Evolutionary conservation across 148 eudicot species (phyloP).

Genomic region (Vaccinium vitisidaea): DNA sequence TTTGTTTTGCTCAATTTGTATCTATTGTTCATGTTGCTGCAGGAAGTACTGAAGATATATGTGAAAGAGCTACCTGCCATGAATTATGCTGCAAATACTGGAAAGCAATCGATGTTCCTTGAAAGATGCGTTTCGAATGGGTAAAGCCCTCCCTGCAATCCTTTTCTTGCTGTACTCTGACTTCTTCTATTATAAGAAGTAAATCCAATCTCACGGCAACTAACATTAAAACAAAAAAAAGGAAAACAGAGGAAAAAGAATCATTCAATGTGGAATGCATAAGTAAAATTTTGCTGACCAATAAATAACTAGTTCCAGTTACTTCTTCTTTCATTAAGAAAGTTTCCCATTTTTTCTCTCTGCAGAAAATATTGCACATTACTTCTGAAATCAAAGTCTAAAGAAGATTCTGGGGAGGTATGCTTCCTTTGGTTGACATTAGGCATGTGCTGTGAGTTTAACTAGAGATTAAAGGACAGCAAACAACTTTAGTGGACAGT

Average conservation of each 20-base stretch:
- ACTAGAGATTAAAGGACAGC: background rate
- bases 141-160: slow-evolving; percentile 35
- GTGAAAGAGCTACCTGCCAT: slow-evolving; percentile 73
- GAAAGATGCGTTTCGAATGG: slow-evolving; percentile 86
- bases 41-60: slow-evolving; percentile 67
- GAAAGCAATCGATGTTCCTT: slow-evolving; percentile 82
- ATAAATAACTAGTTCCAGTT: background rate
- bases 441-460: background rate
- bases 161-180: too few species aligned
- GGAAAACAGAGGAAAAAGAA: too few species aligned
- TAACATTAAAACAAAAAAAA: too few species aligned
- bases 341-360: slow-evolving; percentile 9
- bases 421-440: slow-evolving; percentile 17
- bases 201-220: too few species aligned
- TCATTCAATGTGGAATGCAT: background rate
- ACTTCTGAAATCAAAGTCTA: slow-evolving; percentile 47
- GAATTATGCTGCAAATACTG: slow-evolving; percentile 93
- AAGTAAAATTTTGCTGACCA: background rate
- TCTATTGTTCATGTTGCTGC: slow-evolving; percentile 19
- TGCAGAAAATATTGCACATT: slow-evolving; percentile 81
- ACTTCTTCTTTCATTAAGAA: slow-evolving; percentile 10
- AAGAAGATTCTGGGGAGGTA: slow-evolving; percentile 53
- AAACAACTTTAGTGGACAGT: background rate
- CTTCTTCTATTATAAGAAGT: background rate
- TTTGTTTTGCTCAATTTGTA: background rate